Base-by-base conservation (phyloP, 306 rosid species). In the Medicago lupulina region DNA sequence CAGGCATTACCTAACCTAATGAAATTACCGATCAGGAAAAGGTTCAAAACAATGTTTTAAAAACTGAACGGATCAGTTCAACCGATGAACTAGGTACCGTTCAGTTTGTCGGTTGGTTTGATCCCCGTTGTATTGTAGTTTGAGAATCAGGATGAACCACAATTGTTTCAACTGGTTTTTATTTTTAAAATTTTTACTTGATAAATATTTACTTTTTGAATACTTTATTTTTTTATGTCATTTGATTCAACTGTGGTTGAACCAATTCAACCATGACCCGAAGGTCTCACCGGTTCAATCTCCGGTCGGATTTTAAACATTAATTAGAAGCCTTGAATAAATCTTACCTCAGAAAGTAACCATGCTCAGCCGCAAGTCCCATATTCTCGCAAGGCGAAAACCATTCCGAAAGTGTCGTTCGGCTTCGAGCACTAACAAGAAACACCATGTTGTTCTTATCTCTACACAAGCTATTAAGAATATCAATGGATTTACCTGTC, bases 331-430 rank as follows among this genome's bases (percentile, higher is more conserved):
- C 5, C 12, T 54, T 54, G 28, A 54, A 60, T 13, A 34, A 61
- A 61, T 14, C 31, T 81, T 69, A 89, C 98, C 96, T 86, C 17
- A 89, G 71, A 79, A 90, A 93, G 82, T 86, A 90, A 62, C 98
- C 98, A 34, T 93, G 98, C 85, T 93, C 98, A 2, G 98, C 98
- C 12, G 92, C 94, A 28, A 90, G 71, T 61, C 98, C 96, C 40
- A 93, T 78, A 55, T 86, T 90, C 77, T 89, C 95, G 67, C 98
- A 93, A 71, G 95, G 77, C 69, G 87, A 88, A 83, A 93, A 89
- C 98, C 98, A 93, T 51, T 87, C 89, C 0, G 73, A 57, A 8
- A 93, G 94, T 28, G 75, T 75, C 72, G 75, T 80, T 21, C 96
- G 87, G 63, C 88, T 87, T 83, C 83, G 87, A 0, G 94, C 86